phyloP scores from a whole-genome alignment of 1,284 basidiomycete species.

The Trametes sp. region DNA sequence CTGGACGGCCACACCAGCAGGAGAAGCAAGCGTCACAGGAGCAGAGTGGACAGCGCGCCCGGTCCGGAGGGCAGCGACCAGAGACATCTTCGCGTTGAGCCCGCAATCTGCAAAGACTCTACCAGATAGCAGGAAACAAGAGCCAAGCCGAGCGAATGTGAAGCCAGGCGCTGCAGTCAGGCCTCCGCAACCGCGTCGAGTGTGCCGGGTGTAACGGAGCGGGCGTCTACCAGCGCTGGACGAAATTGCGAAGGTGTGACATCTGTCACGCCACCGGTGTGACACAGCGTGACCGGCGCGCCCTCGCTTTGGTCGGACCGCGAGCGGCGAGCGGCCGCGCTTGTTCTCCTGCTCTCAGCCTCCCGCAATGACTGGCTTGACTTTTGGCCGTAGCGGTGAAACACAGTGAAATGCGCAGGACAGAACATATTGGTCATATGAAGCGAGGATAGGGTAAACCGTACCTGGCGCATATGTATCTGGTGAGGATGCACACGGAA shows the following conservation, averaged over 20 bases:
- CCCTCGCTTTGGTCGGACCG: not conserved
- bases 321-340: no score
- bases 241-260: slow-evolving; percentile 14
- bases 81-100: slow-evolving; percentile 8
- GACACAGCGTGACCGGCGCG: not conserved
- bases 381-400: no score
- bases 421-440: no score
- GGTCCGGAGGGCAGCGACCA: slow-evolving; percentile 13
- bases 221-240: slow-evolving; percentile 13
- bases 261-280: not conserved
- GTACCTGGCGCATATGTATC: not conserved
- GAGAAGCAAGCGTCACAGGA: slow-evolving; percentile 7
- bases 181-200: slow-evolving; percentile 3
- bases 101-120: not conserved
- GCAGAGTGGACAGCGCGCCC: slow-evolving; percentile 12
- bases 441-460: no score
- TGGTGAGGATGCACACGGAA: no score
- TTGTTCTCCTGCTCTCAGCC: no score
- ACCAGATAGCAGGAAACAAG: not conserved
- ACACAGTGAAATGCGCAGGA: no score
- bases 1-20: slow-evolving; percentile 16
- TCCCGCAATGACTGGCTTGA: no score
- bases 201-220: slow-evolving; percentile 2
- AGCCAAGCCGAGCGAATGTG: not conserved
- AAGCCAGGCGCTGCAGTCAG: not conserved